A percentile compares a stretch with the other conserved stretches of the same genome.
Evolutionary conservation across 805 yeast genomes (phyloP).

Genomic region (Kurtzmaniella fragi): DNA sequence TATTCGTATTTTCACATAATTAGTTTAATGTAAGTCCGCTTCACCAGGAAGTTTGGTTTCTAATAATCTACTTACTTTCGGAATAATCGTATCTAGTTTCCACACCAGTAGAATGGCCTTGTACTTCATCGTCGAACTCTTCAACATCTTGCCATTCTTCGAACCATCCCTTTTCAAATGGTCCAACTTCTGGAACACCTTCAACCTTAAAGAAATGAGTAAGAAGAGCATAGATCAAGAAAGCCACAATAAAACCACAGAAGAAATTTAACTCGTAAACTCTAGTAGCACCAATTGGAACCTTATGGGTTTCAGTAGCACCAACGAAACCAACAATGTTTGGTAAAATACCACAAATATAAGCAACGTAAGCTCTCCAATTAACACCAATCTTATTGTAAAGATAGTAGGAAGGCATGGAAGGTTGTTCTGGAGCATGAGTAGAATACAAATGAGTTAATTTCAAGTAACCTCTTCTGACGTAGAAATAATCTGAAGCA

Average conservation of each 20-base stretch:
- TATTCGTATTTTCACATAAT: too few relatives aligned
- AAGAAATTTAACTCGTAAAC: conserved; percentile 74
- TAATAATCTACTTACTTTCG: too few relatives aligned
- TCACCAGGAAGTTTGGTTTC: too few relatives aligned
- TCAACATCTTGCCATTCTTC: conserved; percentile 64
- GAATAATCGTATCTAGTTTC: not conserved
- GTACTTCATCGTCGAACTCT: conserved; percentile 46
- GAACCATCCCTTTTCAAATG: conserved; percentile 54
- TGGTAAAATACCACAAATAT: conserved; percentile 74
- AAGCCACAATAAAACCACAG: conserved; percentile 64
- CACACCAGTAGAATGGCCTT: conserved; percentile 19
- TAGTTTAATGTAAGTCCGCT: too few relatives aligned
- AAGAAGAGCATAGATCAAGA: conserved; percentile 48
- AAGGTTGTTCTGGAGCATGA: conserved; percentile 28
- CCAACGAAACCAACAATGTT: conserved; percentile 87
- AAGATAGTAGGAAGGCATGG: conserved; percentile 43
- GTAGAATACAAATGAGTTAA: conserved; percentile 59
- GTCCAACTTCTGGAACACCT: conserved; percentile 26
- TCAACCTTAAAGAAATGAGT: conserved; percentile 50
- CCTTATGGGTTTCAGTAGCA: conserved; percentile 62
- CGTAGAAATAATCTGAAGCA: conserved; percentile 42
- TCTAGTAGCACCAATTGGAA: conserved; percentile 73
- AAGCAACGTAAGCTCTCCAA: conserved; percentile 82
- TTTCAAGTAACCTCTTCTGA: conserved; percentile 67
- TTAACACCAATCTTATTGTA: conserved; percentile 63